Evolutionary conservation across 2,329 filamentous ascomycete species (phyloP).

Genomic region (Parafenestella ontariensis): DNA sequence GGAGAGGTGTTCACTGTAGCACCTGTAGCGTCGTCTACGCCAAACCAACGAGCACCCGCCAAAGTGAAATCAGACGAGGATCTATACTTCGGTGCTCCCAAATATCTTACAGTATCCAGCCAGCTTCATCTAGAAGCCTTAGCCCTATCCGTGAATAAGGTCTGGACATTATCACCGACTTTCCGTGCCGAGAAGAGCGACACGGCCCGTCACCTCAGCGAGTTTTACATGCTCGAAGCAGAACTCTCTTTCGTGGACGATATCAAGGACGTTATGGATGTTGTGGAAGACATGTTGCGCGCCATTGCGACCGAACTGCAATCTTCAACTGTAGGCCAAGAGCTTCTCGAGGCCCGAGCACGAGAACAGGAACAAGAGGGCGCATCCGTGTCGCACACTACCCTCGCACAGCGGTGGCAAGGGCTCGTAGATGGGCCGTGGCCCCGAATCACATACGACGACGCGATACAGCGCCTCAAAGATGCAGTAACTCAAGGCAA

Average conservation of each 20-base stretch:
- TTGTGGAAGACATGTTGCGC: conserved; percentile 81
- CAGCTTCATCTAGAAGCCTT: conserved; percentile 95
- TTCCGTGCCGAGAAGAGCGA: conserved; percentile 88
- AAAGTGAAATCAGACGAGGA: conserved; percentile 36
- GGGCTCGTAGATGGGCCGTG: conserved; percentile 75
- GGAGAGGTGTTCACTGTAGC: conserved; percentile 86
- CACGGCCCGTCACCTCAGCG: conserved; percentile 90
- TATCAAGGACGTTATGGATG: conserved; percentile 74
- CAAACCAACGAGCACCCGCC: conserved; percentile 16
- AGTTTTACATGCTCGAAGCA: conserved; percentile 98
- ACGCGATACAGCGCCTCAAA: conserved; percentile 75
- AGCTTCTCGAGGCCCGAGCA: conserved; percentile 60
- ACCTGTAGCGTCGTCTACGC: conserved; percentile 33
- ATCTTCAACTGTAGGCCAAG: conserved; percentile 59
- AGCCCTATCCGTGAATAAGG: conserved; percentile 83
- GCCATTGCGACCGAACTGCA: conserved; percentile 60
- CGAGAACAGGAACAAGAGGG: conserved; percentile 46
- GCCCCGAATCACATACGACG: conserved; percentile 82
- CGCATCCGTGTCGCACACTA: conserved; percentile 52
- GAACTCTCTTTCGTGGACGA: conserved; percentile 81
- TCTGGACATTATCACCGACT: conserved; percentile 93
- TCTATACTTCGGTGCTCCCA: conserved; percentile 82
- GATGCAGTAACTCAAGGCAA: conserved; percentile 59
- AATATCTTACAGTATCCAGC: conserved; percentile 94
- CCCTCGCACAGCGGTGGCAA: conserved; percentile 74